These are phyloP conservation scores for Castanea sativa DNA, from an alignment of 306 rosid species.

Conservation along the genomic window DNA sequence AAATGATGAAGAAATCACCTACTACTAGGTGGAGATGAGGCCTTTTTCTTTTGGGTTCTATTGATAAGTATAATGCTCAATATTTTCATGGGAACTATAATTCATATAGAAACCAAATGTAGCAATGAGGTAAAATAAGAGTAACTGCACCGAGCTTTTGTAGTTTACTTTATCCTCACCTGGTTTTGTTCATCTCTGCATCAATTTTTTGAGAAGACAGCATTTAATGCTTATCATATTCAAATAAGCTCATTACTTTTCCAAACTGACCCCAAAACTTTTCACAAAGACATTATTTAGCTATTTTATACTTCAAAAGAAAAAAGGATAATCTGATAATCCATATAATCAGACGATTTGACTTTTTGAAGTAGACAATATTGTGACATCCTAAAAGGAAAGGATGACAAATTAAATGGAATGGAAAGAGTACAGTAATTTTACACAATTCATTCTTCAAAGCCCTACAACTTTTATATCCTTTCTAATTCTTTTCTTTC, in stretches of 20 bases:
- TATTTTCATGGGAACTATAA: background rate
- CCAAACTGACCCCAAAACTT: background rate
- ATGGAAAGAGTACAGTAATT: background rate
- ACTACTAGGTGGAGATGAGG: background rate
- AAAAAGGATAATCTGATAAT: background rate
- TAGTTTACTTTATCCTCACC: background rate
- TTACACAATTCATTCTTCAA: background rate
- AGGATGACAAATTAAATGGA: background rate
- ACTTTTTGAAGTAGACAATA: background rate
- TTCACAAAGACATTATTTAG: background rate
- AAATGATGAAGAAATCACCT: background rate
- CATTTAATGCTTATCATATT: background rate
- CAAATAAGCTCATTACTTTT: background rate
- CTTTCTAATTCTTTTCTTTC: background rate
- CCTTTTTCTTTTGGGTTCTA: background rate
- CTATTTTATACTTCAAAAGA: background rate
- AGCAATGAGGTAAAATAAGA: background rate
- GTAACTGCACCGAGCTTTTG: background rate
- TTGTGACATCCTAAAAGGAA: background rate
- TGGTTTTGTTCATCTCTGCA: background rate
- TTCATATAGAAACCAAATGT: background rate
- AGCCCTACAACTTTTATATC: background rate
- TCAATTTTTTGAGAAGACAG: background rate
- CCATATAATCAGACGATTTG: background rate
- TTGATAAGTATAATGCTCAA: background rate